Evolutionary conservation across 2,329 filamentous ascomycete genomes (phyloP), one percentile per base, ranked within the genome.

Genomic region (Trichophyton equinum): DNA sequence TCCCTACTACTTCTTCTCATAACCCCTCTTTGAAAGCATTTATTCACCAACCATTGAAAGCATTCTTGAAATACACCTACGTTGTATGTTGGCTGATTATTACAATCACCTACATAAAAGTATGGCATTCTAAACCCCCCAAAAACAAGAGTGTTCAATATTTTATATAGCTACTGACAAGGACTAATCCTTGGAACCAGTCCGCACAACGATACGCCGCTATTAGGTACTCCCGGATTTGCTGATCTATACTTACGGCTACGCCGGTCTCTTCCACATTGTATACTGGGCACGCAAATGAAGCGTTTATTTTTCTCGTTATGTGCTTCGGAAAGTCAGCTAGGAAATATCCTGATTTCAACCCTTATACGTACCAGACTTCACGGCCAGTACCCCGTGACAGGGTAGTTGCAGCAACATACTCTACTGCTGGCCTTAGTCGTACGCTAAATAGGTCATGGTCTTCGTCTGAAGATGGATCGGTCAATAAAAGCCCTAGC

Each of bases 301-400:
- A n/a, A 44, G 40, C 5, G 33, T 44, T 44, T 3, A 5, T 22
- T 30, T 7, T 11, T 20, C 2, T 20, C 13, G 13, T 6, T 33
- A 59, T 59, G 57, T 59, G 57, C 47, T 59, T 59, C 57, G 57
- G 57, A 11, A 57, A 18, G 20, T n/a, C 57, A 30, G 33, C 30
- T 7, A 59, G 33, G n/a, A 44, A 59, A 25, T 47, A 33, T 25
- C 40, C 57, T 4, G 57, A 22, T 47, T 59, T 59, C 25, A 59
- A 59, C 11, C 57, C 57, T 44, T 59, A 59, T 25, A 46, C 40
- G 25, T 59, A 59, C 22, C 36, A 59, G 20, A 18, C 25, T 18
- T 20, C 27, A 33, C 25, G 57, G 9, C 20, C 57, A 9, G 57
- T 59, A 15, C n/a, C 57, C n/a, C n/a, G 27, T n/a, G 57, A 59